Evolutionary conservation across 2,329 filamentous ascomycete species (phyloP).

Genomic region (Microdochium nivale): DNA sequence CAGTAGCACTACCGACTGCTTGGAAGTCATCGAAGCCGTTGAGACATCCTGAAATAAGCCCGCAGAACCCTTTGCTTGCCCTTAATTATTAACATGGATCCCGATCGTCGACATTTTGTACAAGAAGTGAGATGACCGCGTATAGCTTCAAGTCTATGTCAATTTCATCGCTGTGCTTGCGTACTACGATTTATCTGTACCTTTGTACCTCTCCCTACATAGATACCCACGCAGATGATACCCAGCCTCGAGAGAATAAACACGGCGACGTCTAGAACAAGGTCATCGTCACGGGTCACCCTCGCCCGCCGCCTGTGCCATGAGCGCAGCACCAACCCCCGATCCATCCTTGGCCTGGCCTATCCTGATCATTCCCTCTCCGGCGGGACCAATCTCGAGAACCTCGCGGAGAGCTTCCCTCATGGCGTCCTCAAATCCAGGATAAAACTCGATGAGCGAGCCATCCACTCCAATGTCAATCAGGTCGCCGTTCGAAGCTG

Average conservation of each 20-base stretch:
- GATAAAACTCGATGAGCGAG: slow-evolving; percentile 64
- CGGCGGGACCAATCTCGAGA: slow-evolving; percentile 46
- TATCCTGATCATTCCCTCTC: slow-evolving; percentile 59
- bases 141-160: too few species aligned
- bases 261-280: too few species aligned
- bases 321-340: slow-evolving; percentile 63
- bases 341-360: slow-evolving; percentile 67
- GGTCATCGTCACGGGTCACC: slow-evolving; percentile 5
- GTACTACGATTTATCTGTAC: too few species aligned
- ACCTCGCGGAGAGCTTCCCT: slow-evolving; percentile 56
- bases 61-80: slow-evolving; percentile 5
- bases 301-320: slow-evolving; percentile 31
- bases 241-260: too few species aligned
- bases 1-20: not conserved
- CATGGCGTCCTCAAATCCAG: slow-evolving; percentile 57
- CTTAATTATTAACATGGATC: slow-evolving; percentile 5
- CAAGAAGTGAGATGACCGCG: slow-evolving; percentile 11
- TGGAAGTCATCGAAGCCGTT: slow-evolving; percentile 2
- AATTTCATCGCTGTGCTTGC: too few species aligned
- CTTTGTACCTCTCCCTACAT: too few species aligned
- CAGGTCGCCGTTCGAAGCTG: slow-evolving; percentile 66
- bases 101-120: slow-evolving; percentile 17
- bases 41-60: slow-evolving; percentile 6
- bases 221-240: too few species aligned
- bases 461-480: slow-evolving; percentile 64